These are phyloP conservation scores for Earliella scabrosa DNA, from an alignment of 1,284 basidiomycete genomes.

Conservation along the genomic window DNA sequence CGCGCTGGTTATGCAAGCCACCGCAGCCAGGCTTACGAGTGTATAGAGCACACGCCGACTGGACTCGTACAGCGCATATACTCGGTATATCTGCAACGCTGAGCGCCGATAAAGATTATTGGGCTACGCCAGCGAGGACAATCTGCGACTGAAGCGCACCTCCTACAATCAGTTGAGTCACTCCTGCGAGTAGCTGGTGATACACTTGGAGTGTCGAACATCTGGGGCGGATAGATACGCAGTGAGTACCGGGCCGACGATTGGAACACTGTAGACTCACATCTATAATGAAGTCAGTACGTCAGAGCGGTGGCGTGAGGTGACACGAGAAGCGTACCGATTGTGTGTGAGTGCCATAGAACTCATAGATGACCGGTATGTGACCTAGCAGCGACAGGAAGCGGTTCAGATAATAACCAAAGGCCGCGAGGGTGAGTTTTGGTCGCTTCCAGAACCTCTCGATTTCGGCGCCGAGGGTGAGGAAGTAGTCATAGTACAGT, in stretches of 20 bases:
- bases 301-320: neutral
- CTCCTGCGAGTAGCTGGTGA: neutral
- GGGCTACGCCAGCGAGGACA: neutral
- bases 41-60: neutral
- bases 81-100: constrained; percentile 10
- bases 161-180: neutral
- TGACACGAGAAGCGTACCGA: neutral
- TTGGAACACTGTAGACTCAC: neutral
- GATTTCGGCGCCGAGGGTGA: constrained; percentile 34
- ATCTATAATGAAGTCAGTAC: neutral
- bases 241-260: neutral
- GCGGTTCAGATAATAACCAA: constrained; percentile 14
- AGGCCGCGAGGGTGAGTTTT: neutral
- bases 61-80: constrained; percentile 5
- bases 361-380: constrained; percentile 7
- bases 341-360: neutral
- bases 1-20: neutral
- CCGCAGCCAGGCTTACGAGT: neutral
- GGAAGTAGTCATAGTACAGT: constrained; percentile 15
- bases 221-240: neutral
- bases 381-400: constrained; percentile 4
- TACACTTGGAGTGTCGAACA: constrained; percentile 2
- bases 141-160: neutral
- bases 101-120: neutral
- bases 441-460: constrained; percentile 5